phyloP scores from a whole-genome alignment of 2,329 filamentous ascomycete species.

The Fusarium abutilonis region DNA sequence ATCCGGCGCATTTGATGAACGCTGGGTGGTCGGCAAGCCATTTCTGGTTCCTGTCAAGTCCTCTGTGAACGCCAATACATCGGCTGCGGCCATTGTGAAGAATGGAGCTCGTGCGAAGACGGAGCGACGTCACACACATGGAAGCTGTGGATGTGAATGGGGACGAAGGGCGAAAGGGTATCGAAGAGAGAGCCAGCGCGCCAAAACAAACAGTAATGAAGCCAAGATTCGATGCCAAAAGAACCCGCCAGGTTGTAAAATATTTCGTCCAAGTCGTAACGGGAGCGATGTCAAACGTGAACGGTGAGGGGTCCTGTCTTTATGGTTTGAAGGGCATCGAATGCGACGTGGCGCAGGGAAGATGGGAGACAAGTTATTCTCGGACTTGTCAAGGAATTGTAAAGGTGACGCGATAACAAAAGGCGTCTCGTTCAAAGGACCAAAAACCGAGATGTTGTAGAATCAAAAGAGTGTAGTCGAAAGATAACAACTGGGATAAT shows the following conservation, averaged over 20 bases:
- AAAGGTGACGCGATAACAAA: slow-evolving; percentile 5
- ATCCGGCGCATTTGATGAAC: slow-evolving; percentile 46
- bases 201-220: slow-evolving; percentile 15
- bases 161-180: slow-evolving; percentile 22
- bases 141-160: slow-evolving; percentile 51
- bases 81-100: slow-evolving; percentile 65
- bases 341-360: slow-evolving; percentile 29
- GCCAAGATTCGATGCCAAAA: slow-evolving; percentile 16
- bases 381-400: slow-evolving; percentile 2
- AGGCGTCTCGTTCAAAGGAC: slow-evolving; percentile 12
- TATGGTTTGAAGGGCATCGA: slow-evolving; percentile 17
- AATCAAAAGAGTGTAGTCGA: slow-evolving; percentile 24
- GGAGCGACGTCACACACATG: slow-evolving; percentile 61
- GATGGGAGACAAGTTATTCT: slow-evolving; percentile 1
- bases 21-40: slow-evolving; percentile 51
- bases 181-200: slow-evolving; percentile 24
- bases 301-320: slow-evolving; percentile 8
- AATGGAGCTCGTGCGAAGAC: slow-evolving; percentile 56
- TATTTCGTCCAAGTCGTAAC: slow-evolving; percentile 34
- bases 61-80: slow-evolving; percentile 57
- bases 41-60: slow-evolving; percentile 55
- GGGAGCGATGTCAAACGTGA: not conserved
- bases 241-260: slow-evolving; percentile 3
- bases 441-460: slow-evolving; percentile 23
- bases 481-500: slow-evolving; percentile 31